These are phyloP conservation scores for Lithospermum erythrorhizon DNA, from an alignment of 257 asterid species.

Conservation along the genomic window DNA sequence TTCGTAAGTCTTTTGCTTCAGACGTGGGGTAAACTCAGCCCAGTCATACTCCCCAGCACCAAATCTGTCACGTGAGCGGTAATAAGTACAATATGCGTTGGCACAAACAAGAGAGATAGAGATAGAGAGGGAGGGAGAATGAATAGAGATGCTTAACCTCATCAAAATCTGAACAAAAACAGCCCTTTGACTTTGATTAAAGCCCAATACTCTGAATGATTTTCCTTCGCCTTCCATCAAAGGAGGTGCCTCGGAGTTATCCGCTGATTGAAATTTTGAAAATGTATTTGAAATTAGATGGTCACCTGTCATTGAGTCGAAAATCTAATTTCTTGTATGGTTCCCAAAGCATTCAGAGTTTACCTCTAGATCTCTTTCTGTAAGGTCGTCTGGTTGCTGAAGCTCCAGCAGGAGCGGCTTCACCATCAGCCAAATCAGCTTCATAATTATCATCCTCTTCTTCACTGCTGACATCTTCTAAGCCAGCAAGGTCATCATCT, in stretches of 20 bases:
- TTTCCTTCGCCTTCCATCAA: slow-evolving; percentile 97
- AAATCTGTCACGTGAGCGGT: slow-evolving; percentile 34
- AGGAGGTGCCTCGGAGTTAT: slow-evolving; percentile 65
- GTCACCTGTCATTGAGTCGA: slow-evolving; percentile 1
- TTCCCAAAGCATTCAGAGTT: slow-evolving; percentile 11
- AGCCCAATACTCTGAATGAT: slow-evolving; percentile 76
- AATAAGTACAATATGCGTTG: neutral
- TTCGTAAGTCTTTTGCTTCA: slow-evolving; percentile 72
- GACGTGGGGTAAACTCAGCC: slow-evolving; percentile 72
- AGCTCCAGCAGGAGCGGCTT: slow-evolving; percentile 55
- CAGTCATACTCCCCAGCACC: slow-evolving; percentile 82
- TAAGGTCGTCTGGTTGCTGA: slow-evolving; percentile 46
- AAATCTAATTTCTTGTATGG: slow-evolving; percentile 1
- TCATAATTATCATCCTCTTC: slow-evolving; percentile 94
- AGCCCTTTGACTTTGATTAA: slow-evolving; percentile 85
- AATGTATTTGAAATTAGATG: slow-evolving; percentile 11
- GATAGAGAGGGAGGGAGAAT: too few relatives aligned
- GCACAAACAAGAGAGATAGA: slow-evolving; percentile 2
- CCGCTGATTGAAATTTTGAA: slow-evolving; percentile 31
- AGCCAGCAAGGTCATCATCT: slow-evolving; percentile 95
- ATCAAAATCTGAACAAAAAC: slow-evolving; percentile 76
- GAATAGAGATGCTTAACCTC: slow-evolving; percentile 42
- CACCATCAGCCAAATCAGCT: slow-evolving; percentile 86
- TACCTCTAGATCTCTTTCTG: slow-evolving; percentile 75
- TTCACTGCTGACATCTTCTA: slow-evolving; percentile 90